Evolutionary conservation across 2,329 filamentous ascomycete species (phyloP).

Genomic region (Venturia asperata): DNA sequence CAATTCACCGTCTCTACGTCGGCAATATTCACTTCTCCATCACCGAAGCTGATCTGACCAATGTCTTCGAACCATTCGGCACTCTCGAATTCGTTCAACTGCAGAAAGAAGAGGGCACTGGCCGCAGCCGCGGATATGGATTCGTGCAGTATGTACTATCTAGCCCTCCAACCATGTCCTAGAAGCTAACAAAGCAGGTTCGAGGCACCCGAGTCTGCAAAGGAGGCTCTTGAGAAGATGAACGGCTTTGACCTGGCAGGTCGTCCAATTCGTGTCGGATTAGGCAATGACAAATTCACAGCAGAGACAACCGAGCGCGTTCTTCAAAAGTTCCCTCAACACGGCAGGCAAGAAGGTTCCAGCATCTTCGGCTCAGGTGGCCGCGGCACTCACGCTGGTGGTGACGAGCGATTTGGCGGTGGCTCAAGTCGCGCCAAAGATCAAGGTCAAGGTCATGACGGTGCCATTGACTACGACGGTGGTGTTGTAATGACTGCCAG

Average conservation of each 20-base stretch:
- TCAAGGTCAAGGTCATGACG: slow-evolving; percentile 79
- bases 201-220: slow-evolving; percentile 80
- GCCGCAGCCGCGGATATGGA: slow-evolving; percentile 87
- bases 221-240: slow-evolving; percentile 96
- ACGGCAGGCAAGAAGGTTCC: slow-evolving; percentile 76
- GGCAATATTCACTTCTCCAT: slow-evolving; percentile 99
- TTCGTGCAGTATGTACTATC: slow-evolving; percentile 81
- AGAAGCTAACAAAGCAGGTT: slow-evolving; percentile 51
- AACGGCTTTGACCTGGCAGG: slow-evolving; percentile 98
- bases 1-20: slow-evolving; percentile 96
- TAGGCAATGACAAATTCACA: slow-evolving; percentile 99
- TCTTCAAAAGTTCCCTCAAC: slow-evolving; percentile 82
- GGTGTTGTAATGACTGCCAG: slow-evolving; percentile 99
- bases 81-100: slow-evolving; percentile 96
- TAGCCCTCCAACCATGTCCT: neutral
- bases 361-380: slow-evolving; percentile 86
- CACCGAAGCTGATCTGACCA: slow-evolving; percentile 89
- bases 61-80: slow-evolving; percentile 95
- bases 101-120: slow-evolving; percentile 81
- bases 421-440: slow-evolving; percentile 82
- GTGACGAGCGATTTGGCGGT: slow-evolving; percentile 70
- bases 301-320: slow-evolving; percentile 91
- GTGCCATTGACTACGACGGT: slow-evolving; percentile 90
- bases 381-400: slow-evolving; percentile 74
- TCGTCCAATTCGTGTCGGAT: slow-evolving; percentile 93